Evolutionary conservation across 352 stramenopile species (phyloP).

Genomic region (Phytophthora fragariaefolia): DNA sequence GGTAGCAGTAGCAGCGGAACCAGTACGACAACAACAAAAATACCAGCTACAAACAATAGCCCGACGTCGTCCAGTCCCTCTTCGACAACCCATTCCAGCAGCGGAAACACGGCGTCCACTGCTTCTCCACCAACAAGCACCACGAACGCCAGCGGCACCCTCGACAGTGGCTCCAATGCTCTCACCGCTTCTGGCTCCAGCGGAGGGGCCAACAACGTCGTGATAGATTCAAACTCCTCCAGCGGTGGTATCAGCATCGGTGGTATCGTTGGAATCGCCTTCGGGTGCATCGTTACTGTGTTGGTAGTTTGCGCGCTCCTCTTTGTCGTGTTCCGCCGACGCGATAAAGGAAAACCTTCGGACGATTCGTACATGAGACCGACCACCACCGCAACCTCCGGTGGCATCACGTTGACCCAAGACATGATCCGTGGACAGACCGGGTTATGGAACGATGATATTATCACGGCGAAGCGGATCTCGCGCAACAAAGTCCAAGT

Average conservation of each 20-base stretch:
- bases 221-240: neutral
- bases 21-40: neutral
- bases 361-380: neutral
- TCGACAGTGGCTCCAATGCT: neutral
- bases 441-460: conserved; percentile 32
- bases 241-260: neutral
- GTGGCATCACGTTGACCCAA: neutral
- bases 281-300: neutral
- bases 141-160: neutral
- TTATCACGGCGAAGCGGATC: conserved; percentile 39
- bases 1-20: too few species aligned
- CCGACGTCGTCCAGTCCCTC: neutral
- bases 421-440: conserved; percentile 8
- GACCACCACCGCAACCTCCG: neutral
- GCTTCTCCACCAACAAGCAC: neutral
- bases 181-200: neutral
- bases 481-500: conserved; percentile 39
- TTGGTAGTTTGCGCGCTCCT: neutral
- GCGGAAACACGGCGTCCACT: neutral
- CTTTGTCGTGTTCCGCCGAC: neutral
- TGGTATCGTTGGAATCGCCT: neutral
- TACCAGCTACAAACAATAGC: neutral
- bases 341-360: neutral
- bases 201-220: neutral
- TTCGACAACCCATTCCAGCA: neutral